phyloP scores from a whole-genome alignment of 306 rosid genomes.

The Castanopsis chinensis region DNA sequence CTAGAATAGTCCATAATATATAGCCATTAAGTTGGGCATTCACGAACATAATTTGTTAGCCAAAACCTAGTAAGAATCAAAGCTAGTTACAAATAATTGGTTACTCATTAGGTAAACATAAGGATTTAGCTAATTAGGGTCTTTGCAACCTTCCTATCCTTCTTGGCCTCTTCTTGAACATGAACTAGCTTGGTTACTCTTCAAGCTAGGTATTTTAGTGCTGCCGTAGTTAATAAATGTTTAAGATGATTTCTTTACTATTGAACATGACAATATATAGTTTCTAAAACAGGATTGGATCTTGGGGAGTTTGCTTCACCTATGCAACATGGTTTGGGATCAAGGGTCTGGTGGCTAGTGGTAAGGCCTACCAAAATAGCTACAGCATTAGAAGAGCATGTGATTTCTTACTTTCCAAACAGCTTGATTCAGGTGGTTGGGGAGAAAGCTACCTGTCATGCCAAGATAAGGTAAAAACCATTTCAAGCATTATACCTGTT shows the following conservation, averaged over 20 bases:
- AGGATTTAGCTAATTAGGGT: too few species aligned
- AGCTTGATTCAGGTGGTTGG: constrained; percentile 61
- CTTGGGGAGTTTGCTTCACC: constrained; percentile 81
- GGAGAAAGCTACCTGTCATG: constrained; percentile 75
- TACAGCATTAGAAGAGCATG: constrained; percentile 53
- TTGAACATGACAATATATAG: not conserved
- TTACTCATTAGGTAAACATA: too few species aligned
- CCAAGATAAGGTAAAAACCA: constrained; percentile 47
- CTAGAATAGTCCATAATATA: too few species aligned
- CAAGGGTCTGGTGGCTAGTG: constrained; percentile 46
- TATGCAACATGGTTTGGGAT: constrained; percentile 85
- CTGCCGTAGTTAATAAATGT: not conserved
- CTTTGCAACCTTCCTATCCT: too few species aligned
- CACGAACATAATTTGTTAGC: too few species aligned
- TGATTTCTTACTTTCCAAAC: constrained; percentile 65
- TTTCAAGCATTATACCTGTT: too few species aligned
- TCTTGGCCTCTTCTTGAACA: too few species aligned
- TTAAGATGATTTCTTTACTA: not conserved
- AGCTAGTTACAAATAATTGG: too few species aligned
- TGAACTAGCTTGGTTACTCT: too few species aligned
- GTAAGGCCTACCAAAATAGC: constrained; percentile 47
- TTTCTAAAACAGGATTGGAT: constrained; percentile 48
- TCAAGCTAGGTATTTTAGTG: too few species aligned
- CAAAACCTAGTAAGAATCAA: too few species aligned
- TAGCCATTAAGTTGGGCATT: too few species aligned